phyloP scores from a whole-genome alignment of 305 asterid species.

The Fraxinus angustifolia region DNA sequence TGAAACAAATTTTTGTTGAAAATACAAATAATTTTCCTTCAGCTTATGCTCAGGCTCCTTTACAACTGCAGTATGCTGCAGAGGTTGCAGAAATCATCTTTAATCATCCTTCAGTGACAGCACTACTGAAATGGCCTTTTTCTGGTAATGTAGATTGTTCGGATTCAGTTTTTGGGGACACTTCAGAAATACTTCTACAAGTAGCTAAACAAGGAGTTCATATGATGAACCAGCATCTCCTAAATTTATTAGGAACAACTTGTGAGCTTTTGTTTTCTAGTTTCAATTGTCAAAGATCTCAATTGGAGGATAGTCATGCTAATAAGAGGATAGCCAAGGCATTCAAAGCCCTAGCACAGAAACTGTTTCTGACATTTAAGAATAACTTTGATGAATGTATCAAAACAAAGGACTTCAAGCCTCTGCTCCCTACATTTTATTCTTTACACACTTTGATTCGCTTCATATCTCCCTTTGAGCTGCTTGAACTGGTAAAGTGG shows the following conservation, averaged over 20 bases:
- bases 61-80: constrained; percentile 32
- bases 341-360: constrained; percentile 48
- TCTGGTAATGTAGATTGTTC: constrained; percentile 36
- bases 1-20: constrained; percentile 50
- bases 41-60: constrained; percentile 29
- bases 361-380: constrained; percentile 54
- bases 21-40: constrained; percentile 27
- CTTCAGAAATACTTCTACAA: constrained; percentile 47
- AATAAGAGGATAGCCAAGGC: constrained; percentile 39
- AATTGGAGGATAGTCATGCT: constrained; percentile 33
- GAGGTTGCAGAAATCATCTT: constrained; percentile 66
- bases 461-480: constrained; percentile 69
- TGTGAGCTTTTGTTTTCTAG: constrained; percentile 48
- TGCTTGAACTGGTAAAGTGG: constrained; percentile 75
- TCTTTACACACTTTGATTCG: constrained; percentile 53
- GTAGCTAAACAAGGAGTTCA: constrained; percentile 43
- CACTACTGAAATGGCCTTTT: constrained; percentile 54
- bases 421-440: constrained; percentile 55
- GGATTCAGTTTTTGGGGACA: constrained; percentile 46
- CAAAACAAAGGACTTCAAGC: constrained; percentile 42
- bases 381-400: constrained; percentile 52
- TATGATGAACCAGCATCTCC: constrained; percentile 58
- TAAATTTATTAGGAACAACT: constrained; percentile 51
- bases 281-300: constrained; percentile 30
- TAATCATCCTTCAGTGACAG: constrained; percentile 58